Evolutionary conservation across 139 green algal genomes (phyloP), one percentile per base, ranked within the genome.

Genomic region (Chlamydomonas eustigma): DNA sequence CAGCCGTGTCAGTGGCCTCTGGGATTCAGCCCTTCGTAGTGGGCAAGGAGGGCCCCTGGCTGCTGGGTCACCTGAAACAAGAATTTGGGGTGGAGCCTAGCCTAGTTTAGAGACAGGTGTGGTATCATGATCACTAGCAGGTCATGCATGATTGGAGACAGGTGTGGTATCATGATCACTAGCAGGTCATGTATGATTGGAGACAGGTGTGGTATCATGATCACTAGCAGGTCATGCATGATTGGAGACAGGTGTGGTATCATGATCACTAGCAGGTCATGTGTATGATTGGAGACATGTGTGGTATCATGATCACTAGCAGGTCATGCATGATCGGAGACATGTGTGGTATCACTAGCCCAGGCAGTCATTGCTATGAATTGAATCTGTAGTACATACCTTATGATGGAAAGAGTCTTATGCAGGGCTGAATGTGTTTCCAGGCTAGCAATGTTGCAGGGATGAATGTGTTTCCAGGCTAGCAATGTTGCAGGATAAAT

Each of bases 281-380:
- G 78, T n/a, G n/a, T 71, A 89, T 93, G 12, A 75, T 93, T 30
- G 77, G 77, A 64, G 38, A 77, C 65, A 75, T 28, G 39, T 72
- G 30, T 31, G 58, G 58, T n/a, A n/a, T n/a, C n/a, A n/a, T n/a
- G n/a, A n/a, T n/a, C n/a, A n/a, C n/a, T n/a, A n/a, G n/a, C n/a
- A n/a, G 38, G 25, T 37, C 77, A 36, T 82, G 78, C 73, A 89
- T 93, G 12, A 75, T 93, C 39, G 77, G 77, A 64, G 38, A 77
- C 65, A 75, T 28, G 39, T 72, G 30, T 31, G 58, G 58, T n/a
- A n/a, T n/a, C n/a, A n/a, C n/a, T n/a, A n/a, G n/a, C n/a, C n/a
- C n/a, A n/a, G n/a, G n/a, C n/a, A n/a, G n/a, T n/a, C 77, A 36
- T 82, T 76, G n/a, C n/a, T 71, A 89, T 93, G 12, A 75, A 92